phyloP scores from a whole-genome alignment of 148 eudicot genomes.

The Mesembryanthemum crystallinum region DNA sequence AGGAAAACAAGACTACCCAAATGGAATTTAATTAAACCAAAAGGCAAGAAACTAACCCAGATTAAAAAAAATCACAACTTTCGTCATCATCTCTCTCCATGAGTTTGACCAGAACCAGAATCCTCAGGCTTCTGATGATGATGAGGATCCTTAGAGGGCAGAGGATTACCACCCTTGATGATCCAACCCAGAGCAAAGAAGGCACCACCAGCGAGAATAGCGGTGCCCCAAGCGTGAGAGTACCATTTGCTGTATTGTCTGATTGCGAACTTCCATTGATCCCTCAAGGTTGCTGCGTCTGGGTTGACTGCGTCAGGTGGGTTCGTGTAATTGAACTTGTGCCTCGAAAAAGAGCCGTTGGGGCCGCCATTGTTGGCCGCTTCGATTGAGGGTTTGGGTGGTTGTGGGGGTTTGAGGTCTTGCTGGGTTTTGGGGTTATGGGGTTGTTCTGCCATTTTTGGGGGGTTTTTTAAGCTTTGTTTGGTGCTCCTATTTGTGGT shows the following conservation, averaged over 20 bases:
- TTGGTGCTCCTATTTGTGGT: not conserved
- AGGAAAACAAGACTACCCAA: not conserved
- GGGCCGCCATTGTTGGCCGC: not conserved
- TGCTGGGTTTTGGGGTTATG: constrained; percentile 23
- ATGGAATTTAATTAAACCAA: not conserved
- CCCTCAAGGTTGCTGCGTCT: constrained; percentile 57
- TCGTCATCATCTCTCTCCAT: not conserved
- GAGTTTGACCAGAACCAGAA: not conserved
- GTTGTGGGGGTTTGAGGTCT: constrained; percentile 1
- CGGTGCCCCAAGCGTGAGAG: constrained; percentile 97
- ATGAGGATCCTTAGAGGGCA: constrained; percentile 43
- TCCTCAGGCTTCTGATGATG: not conserved
- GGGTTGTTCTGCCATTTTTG: constrained; percentile 34
- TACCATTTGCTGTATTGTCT: constrained; percentile 90
- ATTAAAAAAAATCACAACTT: not conserved
- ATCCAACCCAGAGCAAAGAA: constrained; percentile 96
- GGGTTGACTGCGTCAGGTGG: constrained; percentile 55
- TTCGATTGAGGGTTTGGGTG: constrained; percentile 18
- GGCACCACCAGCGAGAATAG: constrained; percentile 85
- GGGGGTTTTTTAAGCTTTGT: not conserved
- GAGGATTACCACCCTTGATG: constrained; percentile 80
- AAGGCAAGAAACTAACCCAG: constrained; percentile 14
- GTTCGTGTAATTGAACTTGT: constrained; percentile 43
- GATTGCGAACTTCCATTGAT: constrained; percentile 84
- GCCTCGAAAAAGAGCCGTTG: constrained; percentile 25